phyloP scores from a whole-genome alignment of 2,329 filamentous ascomycete species.

The Neonectria sp. region DNA sequence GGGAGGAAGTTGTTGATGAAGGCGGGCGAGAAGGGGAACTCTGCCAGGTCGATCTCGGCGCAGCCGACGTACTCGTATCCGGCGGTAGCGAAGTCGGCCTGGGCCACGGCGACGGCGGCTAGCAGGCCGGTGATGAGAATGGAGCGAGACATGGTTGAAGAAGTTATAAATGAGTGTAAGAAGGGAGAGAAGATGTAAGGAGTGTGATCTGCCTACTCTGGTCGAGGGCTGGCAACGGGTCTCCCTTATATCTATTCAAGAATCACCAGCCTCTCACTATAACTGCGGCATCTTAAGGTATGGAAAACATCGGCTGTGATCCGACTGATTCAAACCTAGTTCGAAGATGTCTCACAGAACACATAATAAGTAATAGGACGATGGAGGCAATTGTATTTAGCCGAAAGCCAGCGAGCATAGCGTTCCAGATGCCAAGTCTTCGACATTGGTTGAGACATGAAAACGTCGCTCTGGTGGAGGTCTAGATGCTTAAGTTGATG shows the following conservation, averaged over 20 bases:
- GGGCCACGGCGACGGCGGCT: conserved; percentile 41
- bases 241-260: too few species aligned
- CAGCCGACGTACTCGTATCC: conserved; percentile 50
- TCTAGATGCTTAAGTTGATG: neutral
- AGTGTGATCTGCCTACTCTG: too few species aligned
- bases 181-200: neutral
- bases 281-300: too few species aligned
- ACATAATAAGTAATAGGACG: too few species aligned
- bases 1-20: conserved; percentile 36
- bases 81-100: conserved; percentile 32
- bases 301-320: too few species aligned
- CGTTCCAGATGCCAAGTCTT: neutral
- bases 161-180: neutral
- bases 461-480: neutral
- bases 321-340: too few species aligned
- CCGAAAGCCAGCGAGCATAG: too few species aligned
- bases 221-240: too few species aligned
- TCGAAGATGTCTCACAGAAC: too few species aligned
- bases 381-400: too few species aligned
- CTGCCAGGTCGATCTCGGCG: conserved; percentile 36
- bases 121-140: conserved; percentile 40
- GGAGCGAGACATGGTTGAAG: conserved; percentile 27
- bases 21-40: conserved; percentile 36
- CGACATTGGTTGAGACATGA: neutral
- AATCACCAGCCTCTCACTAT: too few species aligned